phyloP scores from a whole-genome alignment of 192 early-diverging fungal genomes.

The Lobulomyces angularis region DNA sequence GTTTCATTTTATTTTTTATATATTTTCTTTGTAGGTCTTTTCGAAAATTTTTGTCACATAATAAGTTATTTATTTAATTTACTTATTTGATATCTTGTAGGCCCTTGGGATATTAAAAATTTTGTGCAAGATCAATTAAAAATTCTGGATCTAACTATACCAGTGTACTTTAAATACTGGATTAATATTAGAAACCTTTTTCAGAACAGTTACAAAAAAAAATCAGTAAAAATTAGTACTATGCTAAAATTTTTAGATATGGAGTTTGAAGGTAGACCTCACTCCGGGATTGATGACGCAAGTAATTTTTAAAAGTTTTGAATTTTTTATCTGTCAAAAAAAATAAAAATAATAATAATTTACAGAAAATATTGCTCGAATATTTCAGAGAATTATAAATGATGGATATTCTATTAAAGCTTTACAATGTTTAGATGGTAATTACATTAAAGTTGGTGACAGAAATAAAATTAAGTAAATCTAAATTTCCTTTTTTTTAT shows the following conservation, averaged over 20 bases:
- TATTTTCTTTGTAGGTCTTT: not conserved
- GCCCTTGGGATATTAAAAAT: conserved; percentile 72
- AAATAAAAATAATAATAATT: too few relatives aligned
- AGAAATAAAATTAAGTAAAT: too few relatives aligned
- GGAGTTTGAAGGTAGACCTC: conserved; percentile 58
- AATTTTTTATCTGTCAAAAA: too few relatives aligned
- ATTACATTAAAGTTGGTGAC: too few relatives aligned
- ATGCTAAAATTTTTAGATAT: conserved; percentile 54
- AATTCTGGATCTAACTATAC: conserved; percentile 19
- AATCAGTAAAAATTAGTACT: conserved; percentile 35
- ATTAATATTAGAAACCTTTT: conserved; percentile 54
- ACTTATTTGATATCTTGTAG: conserved; percentile 36
- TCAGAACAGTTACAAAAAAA: conserved; percentile 35
- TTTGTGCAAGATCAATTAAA: conserved; percentile 69
- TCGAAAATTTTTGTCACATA: conserved; percentile 18
- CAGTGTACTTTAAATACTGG: conserved; percentile 49
- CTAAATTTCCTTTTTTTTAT: too few relatives aligned
- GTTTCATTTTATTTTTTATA: not conserved
- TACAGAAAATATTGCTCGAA: too few relatives aligned
- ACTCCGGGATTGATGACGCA: conserved; percentile 74
- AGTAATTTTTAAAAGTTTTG: too few relatives aligned
- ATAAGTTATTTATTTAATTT: conserved; percentile 17
- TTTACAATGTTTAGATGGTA: too few relatives aligned
- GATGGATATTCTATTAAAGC: too few relatives aligned
- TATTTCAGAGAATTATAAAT: too few relatives aligned